Evolutionary conservation across 2,329 filamentous ascomycete species (phyloP), one percentile per base, ranked within the genome.

Genomic region (Fusarium xyrophilum): DNA sequence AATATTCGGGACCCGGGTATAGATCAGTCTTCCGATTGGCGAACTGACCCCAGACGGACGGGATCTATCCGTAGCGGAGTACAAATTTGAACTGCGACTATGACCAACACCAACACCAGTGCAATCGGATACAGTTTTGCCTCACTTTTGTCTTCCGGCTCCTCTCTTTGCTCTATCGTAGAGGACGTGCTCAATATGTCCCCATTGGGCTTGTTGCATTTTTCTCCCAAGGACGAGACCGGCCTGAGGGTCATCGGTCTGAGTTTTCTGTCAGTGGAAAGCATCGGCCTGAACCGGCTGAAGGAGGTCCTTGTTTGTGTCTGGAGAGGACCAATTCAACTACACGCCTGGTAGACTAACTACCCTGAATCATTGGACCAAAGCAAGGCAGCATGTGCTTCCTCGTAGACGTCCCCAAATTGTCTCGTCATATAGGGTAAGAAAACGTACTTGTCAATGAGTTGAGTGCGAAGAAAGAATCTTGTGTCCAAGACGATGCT

Each of bases 11-110:
- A 21, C 46, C 28, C 62, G 67, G 58, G 42, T 25, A 48, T 50
- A 39, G 7, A 12, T 42, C 17, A 30, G 51, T 19, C 25, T 67
- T 67, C 67, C 66, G 67, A 67, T 69, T 69, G 67, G 66, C 42
- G 11, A 27, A 25, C 23, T 32, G 48, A 38, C 33, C 35, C 36
- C 14, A 14, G 32, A 33, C 59, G 32, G 32, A 33, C 59, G 67
- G 66, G 67, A 69, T 69, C 67, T 67, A 69, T 60, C 67, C 66
- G 66, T 56, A 58, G 51, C 65, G 56, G 61, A 55, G 28, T 30
- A 30, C 30, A 44, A 40, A 39, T 36, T 38, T 55, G 43, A 30
- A 44, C 40, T 32, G 48, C 60, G 43, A 46, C 52, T 44, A 46
- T 19, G 7, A 17, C 43, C 43, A 39, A 46, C 38, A 28, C 39